These are phyloP conservation scores for Spinacia oleracea DNA, from an alignment of 179 eudicot species.

Conservation along the genomic window DNA sequence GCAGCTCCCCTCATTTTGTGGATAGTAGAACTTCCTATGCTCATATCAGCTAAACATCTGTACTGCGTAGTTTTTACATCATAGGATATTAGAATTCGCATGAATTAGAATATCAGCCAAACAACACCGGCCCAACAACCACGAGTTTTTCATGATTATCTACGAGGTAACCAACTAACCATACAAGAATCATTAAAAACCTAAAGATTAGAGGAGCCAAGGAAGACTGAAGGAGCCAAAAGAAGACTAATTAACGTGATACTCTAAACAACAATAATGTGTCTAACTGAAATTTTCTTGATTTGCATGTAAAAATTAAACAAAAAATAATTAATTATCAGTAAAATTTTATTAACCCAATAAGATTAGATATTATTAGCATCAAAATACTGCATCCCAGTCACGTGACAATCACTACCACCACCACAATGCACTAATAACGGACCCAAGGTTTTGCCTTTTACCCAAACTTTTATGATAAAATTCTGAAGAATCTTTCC, in stretches of 20 bases:
- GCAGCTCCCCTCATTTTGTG: too few relatives aligned
- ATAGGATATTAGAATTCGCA: too few relatives aligned
- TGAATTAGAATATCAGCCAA: too few relatives aligned
- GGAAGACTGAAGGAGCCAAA: neutral
- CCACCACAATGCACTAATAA: slow-evolving; percentile 15
- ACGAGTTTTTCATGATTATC: too few relatives aligned
- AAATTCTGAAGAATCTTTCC: slow-evolving; percentile 7
- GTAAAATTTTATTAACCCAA: neutral
- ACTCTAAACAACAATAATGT: neutral
- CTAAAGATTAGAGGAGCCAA: neutral
- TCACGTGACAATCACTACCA: slow-evolving; percentile 33
- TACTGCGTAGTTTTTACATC: too few relatives aligned
- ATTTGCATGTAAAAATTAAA: slow-evolving; percentile 19
- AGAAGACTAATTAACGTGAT: neutral
- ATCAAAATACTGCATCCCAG: slow-evolving; percentile 21
- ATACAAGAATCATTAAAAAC: neutral
- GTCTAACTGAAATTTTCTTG: slow-evolving; percentile 16
- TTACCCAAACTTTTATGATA: slow-evolving; percentile 3
- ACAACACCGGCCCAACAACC: too few relatives aligned
- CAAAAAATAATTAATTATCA: neutral
- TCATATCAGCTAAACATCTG: too few relatives aligned
- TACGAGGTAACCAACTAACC: neutral
- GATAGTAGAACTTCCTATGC: too few relatives aligned
- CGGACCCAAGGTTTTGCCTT: slow-evolving; percentile 7
- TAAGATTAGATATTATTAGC: slow-evolving; percentile 17